phyloP scores from a whole-genome alignment of 2,329 filamentous ascomycete genomes.

The Penicillium sp. region DNA sequence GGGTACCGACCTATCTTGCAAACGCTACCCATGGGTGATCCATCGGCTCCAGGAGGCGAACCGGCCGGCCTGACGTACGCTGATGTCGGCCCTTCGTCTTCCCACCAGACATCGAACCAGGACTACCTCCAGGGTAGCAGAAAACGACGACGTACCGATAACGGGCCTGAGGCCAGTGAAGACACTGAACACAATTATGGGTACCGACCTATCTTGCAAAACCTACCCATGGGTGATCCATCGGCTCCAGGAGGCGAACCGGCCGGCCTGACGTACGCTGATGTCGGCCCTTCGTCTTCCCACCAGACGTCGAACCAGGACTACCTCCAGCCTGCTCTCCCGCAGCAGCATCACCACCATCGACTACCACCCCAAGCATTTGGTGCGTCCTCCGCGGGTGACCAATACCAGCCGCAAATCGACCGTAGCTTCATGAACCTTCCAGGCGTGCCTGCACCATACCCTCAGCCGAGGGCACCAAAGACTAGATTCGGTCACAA shows the following conservation, averaged over 20 bases:
- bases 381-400: conserved; percentile 52
- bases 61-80: conserved; percentile 37
- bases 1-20: conserved; percentile 26
- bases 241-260: conserved; percentile 31
- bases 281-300: conserved; percentile 28
- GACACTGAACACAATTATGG: conserved; percentile 11
- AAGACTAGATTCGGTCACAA: conserved; percentile 1
- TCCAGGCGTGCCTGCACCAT: conserved; percentile 81
- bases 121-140: conserved; percentile 35
- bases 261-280: conserved; percentile 34
- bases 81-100: conserved; percentile 27
- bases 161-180: conserved; percentile 24
- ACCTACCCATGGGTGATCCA: conserved; percentile 28
- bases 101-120: conserved; percentile 28
- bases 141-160: conserved; percentile 35
- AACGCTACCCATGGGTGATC: conserved; percentile 29
- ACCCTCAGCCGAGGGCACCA: conserved; percentile 58
- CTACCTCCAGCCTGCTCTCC: conserved; percentile 41
- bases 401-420: background rate
- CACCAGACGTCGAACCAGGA: conserved; percentile 28
- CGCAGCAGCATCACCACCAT: conserved; percentile 74
- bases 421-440: conserved; percentile 78
- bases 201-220: conserved; percentile 26
- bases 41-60: conserved; percentile 28
- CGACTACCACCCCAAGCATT: conserved; percentile 71